phyloP scores from a whole-genome alignment of 2,329 filamentous ascomycete species.

The Aspergillus intermedius region DNA sequence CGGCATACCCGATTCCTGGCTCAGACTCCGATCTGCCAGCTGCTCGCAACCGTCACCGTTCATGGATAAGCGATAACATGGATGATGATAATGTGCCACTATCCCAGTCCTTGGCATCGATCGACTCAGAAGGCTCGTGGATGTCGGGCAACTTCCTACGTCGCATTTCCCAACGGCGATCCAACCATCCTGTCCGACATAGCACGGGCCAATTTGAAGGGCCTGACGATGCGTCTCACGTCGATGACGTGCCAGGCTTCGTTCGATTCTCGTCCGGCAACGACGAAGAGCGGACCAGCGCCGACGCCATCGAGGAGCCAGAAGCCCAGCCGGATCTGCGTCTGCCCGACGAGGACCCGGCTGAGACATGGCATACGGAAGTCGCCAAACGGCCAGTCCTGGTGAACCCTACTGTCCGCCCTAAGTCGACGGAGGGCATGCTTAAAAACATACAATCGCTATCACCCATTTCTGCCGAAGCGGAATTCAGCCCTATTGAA shows the following conservation, averaged over 20 bases:
- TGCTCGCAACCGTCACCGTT: conserved; percentile 25
- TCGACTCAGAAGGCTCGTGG: conserved; percentile 95
- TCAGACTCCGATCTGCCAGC: conserved; percentile 25
- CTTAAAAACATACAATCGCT: conserved; percentile 45
- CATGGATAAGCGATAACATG: conserved; percentile 39
- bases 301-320: background rate
- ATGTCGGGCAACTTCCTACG: conserved; percentile 66
- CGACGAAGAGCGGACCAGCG: conserved; percentile 28
- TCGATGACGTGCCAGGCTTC: conserved; percentile 45
- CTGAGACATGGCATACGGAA: conserved; percentile 46
- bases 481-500: conserved; percentile 28
- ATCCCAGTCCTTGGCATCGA: conserved; percentile 82
- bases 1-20: conserved; percentile 18
- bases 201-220: conserved; percentile 35
- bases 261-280: conserved; percentile 47
- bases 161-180: conserved; percentile 39
- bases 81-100: conserved; percentile 44
- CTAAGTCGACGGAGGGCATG: conserved; percentile 58
- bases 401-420: conserved; percentile 52
- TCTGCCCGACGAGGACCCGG: conserved; percentile 18
- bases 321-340: background rate
- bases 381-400: conserved; percentile 57
- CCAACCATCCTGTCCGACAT: conserved; percentile 31
- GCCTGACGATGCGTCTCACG: background rate
- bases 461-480: conserved; percentile 27